phyloP scores from a whole-genome alignment of 345 rosid species.

The Eucalyptus pauciflora region DNA sequence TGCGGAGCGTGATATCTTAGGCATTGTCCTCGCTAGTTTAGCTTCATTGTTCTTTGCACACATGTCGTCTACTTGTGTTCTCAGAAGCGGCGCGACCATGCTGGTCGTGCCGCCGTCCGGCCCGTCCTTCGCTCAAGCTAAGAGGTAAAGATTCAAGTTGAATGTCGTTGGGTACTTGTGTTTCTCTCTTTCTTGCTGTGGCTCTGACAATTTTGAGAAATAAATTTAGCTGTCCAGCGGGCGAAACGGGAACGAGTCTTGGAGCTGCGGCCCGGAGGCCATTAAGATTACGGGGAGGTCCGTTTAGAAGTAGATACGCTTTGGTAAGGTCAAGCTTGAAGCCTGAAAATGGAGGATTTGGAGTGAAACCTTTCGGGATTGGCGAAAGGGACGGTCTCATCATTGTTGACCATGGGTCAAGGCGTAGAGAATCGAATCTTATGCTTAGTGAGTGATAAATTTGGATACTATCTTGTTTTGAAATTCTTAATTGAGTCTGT shows the following conservation, averaged over 20 bases:
- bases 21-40: not conserved
- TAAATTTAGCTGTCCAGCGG: not conserved
- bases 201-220: not conserved
- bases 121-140: not conserved
- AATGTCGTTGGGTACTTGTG: not conserved
- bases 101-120: not conserved
- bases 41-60: not conserved
- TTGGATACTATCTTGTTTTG: not conserved
- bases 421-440: slow-evolving; percentile 75
- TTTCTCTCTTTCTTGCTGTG: not conserved
- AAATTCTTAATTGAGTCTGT: not conserved
- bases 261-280: slow-evolving; percentile 1
- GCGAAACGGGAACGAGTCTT: not conserved
- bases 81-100: not conserved
- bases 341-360: slow-evolving; percentile 10
- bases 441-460: slow-evolving; percentile 52
- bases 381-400: slow-evolving; percentile 61
- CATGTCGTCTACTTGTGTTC: not conserved
- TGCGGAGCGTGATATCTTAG: not conserved
- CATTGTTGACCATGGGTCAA: slow-evolving; percentile 93
- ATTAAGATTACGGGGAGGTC: slow-evolving; percentile 5
- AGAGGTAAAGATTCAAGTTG: not conserved
- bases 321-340: slow-evolving; percentile 9
- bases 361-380: slow-evolving; percentile 5
- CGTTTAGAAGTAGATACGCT: not conserved